Evolutionary conservation across 2,329 filamentous ascomycete genomes (phyloP).

Genomic region (Paecilomyces niveus): DNA sequence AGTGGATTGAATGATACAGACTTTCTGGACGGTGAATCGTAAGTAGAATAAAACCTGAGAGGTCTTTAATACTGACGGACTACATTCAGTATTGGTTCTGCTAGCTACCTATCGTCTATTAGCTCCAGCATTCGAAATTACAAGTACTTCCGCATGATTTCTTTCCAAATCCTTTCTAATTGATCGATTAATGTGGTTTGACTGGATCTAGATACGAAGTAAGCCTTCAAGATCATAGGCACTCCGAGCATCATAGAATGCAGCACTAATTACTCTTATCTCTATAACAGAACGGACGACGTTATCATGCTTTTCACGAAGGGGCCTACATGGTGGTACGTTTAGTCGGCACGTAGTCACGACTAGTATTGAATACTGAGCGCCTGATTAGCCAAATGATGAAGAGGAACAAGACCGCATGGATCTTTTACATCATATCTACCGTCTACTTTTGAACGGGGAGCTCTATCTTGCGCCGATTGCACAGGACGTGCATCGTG

Average conservation of each 20-base stretch:
- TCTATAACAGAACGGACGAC: conserved; percentile 15
- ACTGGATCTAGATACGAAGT: conserved; percentile 6
- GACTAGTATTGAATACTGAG: background rate
- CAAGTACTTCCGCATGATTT: conserved; percentile 1
- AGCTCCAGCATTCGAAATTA: conserved; percentile 7
- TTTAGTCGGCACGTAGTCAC: background rate
- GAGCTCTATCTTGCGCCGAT: background rate
- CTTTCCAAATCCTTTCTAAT: no score
- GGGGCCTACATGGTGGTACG: conserved; percentile 16
- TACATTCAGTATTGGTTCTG: conserved; percentile 1
- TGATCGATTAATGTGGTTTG: no score
- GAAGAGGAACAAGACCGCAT: conserved; percentile 1
- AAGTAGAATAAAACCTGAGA: background rate
- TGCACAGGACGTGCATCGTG: background rate
- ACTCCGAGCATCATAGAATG: background rate
- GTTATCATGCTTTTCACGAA: conserved; percentile 16
- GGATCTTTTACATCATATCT: background rate
- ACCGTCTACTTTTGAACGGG: background rate
- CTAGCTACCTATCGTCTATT: conserved; percentile 5
- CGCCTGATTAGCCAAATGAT: background rate
- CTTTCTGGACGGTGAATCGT: background rate
- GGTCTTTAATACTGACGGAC: background rate
- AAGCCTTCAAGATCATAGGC: background rate
- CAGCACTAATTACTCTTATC: background rate
- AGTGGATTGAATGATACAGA: background rate